Evolutionary conservation across 2,329 filamentous ascomycete genomes (phyloP), one percentile per base, ranked within the genome.

Genomic region (Alternaria sp.): DNA sequence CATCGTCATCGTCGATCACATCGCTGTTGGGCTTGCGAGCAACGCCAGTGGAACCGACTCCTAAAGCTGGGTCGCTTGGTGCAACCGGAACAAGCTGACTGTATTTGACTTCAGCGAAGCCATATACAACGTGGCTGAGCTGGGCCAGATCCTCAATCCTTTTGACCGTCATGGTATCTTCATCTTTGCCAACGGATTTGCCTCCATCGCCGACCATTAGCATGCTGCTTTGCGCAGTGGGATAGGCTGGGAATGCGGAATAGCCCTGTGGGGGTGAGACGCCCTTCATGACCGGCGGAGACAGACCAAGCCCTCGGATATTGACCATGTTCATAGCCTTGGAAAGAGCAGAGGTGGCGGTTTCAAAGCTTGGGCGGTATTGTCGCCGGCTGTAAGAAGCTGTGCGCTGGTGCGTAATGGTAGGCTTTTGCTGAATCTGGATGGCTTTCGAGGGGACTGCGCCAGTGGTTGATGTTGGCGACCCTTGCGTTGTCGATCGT

Each of bases 91-190:
- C 88, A n/a, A 99, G 87, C 80, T 99, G 96, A 80, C 96, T 96
- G 81, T 96, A 97, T 81, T 99, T 99, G 76, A 99, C 95, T 81
- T 99, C 95, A 6, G 96, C 96, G 80, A 99, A 98, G 4, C 95
- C 94, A 78, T 94, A 99, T 3, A 99, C 94, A 49, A 97, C 96
- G 78, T 99, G 94, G 76, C 94, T 97, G 43, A 94, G 87, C 30
- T 94, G 96, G 2, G 96, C 96, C 68, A 93, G 91, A 72, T 98
- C 94, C 78, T 99, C 95, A 61, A 98, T 94, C 47, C 88, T 87
- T 74, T 94, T 91, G 3, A 95, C 89, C 44, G 92, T 89, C 67
- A 88, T 88, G 15, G 87, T 85, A 76, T 98, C 96, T 75, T 97
- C 94, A 67, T 97, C 94, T 20, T 89, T 82, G 55, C 56, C 86